Evolutionary conservation across 2,329 filamentous ascomycete species (phyloP).

Genomic region (Colletotrichum aenigma): DNA sequence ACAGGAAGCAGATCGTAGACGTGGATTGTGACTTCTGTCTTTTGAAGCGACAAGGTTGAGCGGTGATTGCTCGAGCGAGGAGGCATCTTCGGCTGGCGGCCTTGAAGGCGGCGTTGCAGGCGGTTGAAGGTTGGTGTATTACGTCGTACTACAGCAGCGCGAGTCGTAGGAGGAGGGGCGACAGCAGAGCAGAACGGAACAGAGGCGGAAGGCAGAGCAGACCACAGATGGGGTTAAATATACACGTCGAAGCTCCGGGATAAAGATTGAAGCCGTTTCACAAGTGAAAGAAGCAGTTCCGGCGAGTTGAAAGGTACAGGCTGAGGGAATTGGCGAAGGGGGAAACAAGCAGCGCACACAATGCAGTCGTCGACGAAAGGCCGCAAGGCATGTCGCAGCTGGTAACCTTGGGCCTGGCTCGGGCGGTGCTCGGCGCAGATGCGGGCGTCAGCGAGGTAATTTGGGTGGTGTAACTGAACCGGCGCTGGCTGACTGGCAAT

Average conservation of each 20-base stretch:
- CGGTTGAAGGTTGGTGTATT: background rate
- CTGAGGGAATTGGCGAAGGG: background rate
- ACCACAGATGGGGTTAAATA: background rate
- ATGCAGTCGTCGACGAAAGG: slow-evolving; percentile 1
- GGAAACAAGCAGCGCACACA: background rate
- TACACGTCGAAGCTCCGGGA: background rate
- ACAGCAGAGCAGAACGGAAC: background rate
- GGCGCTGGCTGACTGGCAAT: background rate
- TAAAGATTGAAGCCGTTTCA: background rate
- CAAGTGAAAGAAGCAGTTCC: background rate
- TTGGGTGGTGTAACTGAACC: background rate
- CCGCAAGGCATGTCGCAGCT: background rate
- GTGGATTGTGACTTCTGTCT: slow-evolving; percentile 77
- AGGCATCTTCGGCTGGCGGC: slow-evolving; percentile 1
- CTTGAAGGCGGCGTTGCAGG: background rate
- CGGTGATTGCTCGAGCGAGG: slow-evolving; percentile 49
- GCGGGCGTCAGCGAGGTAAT: slow-evolving; percentile 10
- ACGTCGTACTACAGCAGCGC: background rate
- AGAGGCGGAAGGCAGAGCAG: background rate
- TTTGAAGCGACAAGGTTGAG: slow-evolving; percentile 71
- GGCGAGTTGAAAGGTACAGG: background rate
- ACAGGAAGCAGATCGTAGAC: slow-evolving; percentile 80
- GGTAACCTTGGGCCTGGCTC: slow-evolving; percentile 7
- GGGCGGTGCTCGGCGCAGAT: slow-evolving; percentile 12
- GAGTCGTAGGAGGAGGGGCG: background rate